Evolutionary conservation across 2,329 filamentous ascomycete species (phyloP), one percentile per base, ranked within the genome.

Genomic region (Venturia effusa): DNA sequence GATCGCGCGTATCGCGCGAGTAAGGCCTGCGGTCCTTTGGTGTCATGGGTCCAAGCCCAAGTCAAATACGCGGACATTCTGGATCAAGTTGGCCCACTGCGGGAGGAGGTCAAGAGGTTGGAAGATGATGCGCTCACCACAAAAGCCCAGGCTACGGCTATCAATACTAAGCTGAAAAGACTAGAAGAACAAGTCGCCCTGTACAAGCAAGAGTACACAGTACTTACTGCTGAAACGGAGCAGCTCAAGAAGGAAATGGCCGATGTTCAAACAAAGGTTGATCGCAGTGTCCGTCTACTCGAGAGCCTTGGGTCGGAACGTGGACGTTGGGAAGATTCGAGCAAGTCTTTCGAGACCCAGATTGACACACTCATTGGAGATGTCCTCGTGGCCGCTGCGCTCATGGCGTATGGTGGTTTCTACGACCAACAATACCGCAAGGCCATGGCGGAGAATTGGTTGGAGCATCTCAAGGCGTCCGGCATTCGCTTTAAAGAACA

Each of bases 401-500:
- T 97, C 83, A 82, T 99, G 67, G 94, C 95, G 17, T 99, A 99
- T 76, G 91, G 90, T 72, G 94, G 94, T 76, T 87, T 97, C 61
- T 99, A 96, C 73, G 94, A 99, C 73, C 95, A 99, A 73, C 94
- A 94, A 66, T 97, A 97, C 84, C 88, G 94, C 72, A 97, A 97
- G 78, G 87, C 88, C 10, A 97, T 99, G 92, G 86, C 94, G 77
- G 94, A 99, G 69, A 94, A 99, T 75, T 99, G 94, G 94, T 83
- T 94, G 66, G 87, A 95, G 70, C 94, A 99, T 75, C 85, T 99
- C 68, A 87, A 90, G 61, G 84, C 94, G 51, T 97, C 94, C n/a
- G 92, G 93, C 55, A 89, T 99, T 72, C 86, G 87, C 68, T 96
- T 88, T 83, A 99, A 99, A 79, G 84, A 88, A 65, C 90, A 92